Percentiles rank a stretch among this genome's conserved stretches.
Evolutionary conservation across 192 early-diverging fungal genomes (phyloP).

Genomic region (Kickxella alabastrina): DNA sequence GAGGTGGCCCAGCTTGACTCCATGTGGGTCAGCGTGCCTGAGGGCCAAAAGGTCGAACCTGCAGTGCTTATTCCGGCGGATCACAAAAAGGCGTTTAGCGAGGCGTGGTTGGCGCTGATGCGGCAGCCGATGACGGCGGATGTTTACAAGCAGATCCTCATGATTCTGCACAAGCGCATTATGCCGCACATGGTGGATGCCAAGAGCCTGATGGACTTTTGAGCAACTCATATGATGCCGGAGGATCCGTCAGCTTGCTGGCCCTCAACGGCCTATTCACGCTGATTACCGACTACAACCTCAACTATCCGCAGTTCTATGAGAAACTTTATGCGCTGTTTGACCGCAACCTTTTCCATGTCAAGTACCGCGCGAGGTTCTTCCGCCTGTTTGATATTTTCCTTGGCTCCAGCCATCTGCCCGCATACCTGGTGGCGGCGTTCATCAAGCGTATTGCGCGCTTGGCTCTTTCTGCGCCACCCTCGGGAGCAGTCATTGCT

Average conservation of each 20-base stretch:
- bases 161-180: conserved; percentile 82
- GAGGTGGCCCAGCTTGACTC: conserved; percentile 51
- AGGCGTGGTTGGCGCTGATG: conserved; percentile 78
- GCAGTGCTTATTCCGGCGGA: too few species aligned
- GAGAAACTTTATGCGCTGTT: conserved; percentile 88
- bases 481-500: conserved; percentile 75
- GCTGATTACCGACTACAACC: conserved; percentile 89
- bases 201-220: conserved; percentile 87
- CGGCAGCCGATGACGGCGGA: conserved; percentile 63
- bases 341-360: conserved; percentile 84
- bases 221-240: conserved; percentile 82
- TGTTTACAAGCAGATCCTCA: conserved; percentile 76
- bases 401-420: conserved; percentile 80
- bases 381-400: conserved; percentile 89
- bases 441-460: conserved; percentile 92
- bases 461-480: conserved; percentile 77
- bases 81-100: conserved; percentile 60
- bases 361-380: conserved; percentile 93
- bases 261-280: conserved; percentile 96
- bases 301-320: conserved; percentile 99
- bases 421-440: conserved; percentile 84
- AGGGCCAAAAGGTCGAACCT: too few species aligned
- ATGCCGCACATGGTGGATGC: conserved; percentile 84
- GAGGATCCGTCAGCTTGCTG: conserved; percentile 84
- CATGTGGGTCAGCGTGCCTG: conserved; percentile 53